A percentile compares a stretch with the other conserved stretches of the same genome.
Evolutionary conservation across 202 grass and related monocot genomes (phyloP).

Genomic region (Tripidium arundinaceum): DNA sequence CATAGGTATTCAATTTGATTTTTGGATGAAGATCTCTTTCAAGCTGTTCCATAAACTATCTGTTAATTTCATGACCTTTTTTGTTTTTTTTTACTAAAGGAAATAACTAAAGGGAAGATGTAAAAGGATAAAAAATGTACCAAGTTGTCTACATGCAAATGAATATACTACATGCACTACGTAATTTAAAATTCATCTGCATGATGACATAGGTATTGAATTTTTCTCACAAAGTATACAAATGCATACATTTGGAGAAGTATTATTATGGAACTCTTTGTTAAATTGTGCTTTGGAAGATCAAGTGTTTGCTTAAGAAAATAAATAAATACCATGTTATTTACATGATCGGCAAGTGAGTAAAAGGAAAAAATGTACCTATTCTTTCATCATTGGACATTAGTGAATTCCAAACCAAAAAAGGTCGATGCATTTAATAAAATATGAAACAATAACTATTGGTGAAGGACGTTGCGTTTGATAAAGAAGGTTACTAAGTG

Average conservation of each 20-base stretch:
- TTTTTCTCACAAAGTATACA: constrained; percentile 8
- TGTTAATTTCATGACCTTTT: constrained; percentile 48
- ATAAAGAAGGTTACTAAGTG: constrained; percentile 12
- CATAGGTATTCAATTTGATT: constrained; percentile 18
- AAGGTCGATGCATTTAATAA: not conserved
- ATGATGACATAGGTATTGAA: not conserved
- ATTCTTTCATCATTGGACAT: constrained; percentile 6
- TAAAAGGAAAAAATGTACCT: not conserved
- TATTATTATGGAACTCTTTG: not conserved
- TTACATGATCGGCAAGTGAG: constrained; percentile 11
- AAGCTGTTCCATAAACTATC: constrained; percentile 53
- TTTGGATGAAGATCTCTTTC: constrained; percentile 65
- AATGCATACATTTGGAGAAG: not conserved
- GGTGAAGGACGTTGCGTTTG: constrained; percentile 8
- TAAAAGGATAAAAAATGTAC: not conserved
- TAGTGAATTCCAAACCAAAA: constrained; percentile 4
- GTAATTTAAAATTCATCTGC: not conserved
- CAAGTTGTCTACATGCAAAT: not conserved
- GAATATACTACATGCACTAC: not conserved
- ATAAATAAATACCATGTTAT: not conserved
- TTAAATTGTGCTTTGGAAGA: not conserved
- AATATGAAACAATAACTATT: not conserved
- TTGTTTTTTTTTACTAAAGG: constrained; percentile 17
- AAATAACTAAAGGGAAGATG: not conserved
- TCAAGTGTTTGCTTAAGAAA: not conserved